Evolutionary conservation across 208 protist genomes (phyloP).

Genomic region (Trypanosomatidae sp.): DNA sequence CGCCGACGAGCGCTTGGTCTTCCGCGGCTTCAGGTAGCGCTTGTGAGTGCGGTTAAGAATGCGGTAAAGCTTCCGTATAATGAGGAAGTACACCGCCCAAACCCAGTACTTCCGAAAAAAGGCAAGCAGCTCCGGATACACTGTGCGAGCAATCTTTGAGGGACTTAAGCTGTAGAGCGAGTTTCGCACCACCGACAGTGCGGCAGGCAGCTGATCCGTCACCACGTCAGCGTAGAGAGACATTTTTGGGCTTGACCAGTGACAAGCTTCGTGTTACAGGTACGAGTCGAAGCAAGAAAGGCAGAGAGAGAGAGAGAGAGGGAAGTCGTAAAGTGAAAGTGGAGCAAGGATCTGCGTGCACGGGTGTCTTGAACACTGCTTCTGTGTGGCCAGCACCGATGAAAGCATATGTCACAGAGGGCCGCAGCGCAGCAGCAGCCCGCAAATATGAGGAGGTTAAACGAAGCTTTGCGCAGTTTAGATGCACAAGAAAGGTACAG

Average conservation of each 20-base stretch:
- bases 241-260: neutral
- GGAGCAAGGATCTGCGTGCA: neutral
- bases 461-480: too few species aligned
- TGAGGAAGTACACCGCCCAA: slow-evolving; percentile 38
- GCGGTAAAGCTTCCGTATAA: slow-evolving; percentile 38
- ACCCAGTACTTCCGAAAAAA: slow-evolving; percentile 36
- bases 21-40: slow-evolving; percentile 2
- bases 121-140: slow-evolving; percentile 18
- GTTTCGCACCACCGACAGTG: slow-evolving; percentile 13
- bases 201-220: slow-evolving; percentile 33
- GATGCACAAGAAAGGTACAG: too few species aligned
- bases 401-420: too few species aligned
- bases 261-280: neutral
- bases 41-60: slow-evolving; percentile 22
- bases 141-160: slow-evolving; percentile 10
- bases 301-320: neutral
- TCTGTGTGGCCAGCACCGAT: too few species aligned
- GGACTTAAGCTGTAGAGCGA: slow-evolving; percentile 14
- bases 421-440: too few species aligned
- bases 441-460: too few species aligned
- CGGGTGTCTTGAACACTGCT: too few species aligned
- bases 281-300: neutral
- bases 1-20: slow-evolving; percentile 13
- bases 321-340: too few species aligned
- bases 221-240: slow-evolving; percentile 33